Percentiles rank a stretch among this genome's conserved stretches.
phyloP scores from a whole-genome alignment of 495 filamentous ascomycete genomes.

The Poronia punctata region DNA sequence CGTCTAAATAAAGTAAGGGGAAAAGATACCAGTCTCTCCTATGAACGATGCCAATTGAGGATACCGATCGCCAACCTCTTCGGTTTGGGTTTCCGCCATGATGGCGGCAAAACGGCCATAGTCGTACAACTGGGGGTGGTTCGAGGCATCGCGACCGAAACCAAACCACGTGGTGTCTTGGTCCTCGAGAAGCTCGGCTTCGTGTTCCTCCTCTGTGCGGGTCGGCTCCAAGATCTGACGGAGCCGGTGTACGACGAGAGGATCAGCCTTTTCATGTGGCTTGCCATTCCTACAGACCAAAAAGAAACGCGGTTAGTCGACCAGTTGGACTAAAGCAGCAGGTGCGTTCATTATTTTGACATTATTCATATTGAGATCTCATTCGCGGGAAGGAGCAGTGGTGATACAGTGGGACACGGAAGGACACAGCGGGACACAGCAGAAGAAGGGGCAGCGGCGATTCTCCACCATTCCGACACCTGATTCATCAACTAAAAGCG shows the following conservation, averaged over 20 bases:
- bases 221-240: conserved; percentile 24
- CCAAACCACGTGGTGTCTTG: conserved; percentile 46
- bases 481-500: no score
- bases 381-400: neutral
- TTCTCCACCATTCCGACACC: no score
- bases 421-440: no score
- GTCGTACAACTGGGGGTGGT: conserved; percentile 30
- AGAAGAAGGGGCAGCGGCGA: no score
- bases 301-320: no score
- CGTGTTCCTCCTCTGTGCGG: conserved; percentile 21
- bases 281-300: conserved; percentile 13
- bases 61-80: conserved; percentile 24
- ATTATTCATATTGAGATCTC: neutral
- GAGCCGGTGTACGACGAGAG: conserved; percentile 20
- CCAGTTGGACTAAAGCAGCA: no score
- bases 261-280: conserved; percentile 28
- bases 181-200: conserved; percentile 27
- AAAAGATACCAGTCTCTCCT: conserved; percentile 37
- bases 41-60: conserved; percentile 44
- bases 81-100: conserved; percentile 29
- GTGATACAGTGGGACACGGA: no score
- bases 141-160: conserved; percentile 25
- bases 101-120: conserved; percentile 34
- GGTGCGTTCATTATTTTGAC: conserved; percentile 10
- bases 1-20: conserved; percentile 1